Evolutionary conservation across 257 asterid genomes (phyloP), one percentile per base, ranked within the genome.

Genomic region (Marsdenia floribunda): DNA sequence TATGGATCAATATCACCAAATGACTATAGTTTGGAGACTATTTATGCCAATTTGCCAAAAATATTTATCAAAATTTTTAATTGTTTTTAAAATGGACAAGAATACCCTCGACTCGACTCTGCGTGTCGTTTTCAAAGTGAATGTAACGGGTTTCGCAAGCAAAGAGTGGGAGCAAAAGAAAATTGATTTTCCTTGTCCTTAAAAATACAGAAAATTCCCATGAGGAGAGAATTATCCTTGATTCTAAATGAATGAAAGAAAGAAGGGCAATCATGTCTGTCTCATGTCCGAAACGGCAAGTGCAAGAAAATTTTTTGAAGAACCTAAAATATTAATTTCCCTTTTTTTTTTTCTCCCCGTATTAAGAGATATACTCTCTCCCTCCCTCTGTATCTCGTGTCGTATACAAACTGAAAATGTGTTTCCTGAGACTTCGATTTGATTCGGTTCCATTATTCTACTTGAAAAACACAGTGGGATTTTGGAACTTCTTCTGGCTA

Each of bases 151-250:
- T 35, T 64, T 16, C 2, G 4, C 13, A 64, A 15, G 69, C 69
- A 37, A 57, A 35, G 46, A 11, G 21, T 29, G 21, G 40, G 12
- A 61, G 44, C 6, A 29, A 61, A 61, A 61, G n/a, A 61, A 33
- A 33, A 12, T 49, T 22, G 49, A 40, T 12, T 70, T 70, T 21
- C 57, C 2, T 70, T 15, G 26, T 29, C 42, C 14, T 47, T 44
- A 22, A 50, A 19, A 71, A 19, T 15, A 11, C 59, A 35, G 65
- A 18, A 52, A 71, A 73, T 13, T 61, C 71, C 22, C 71, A 73
- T 65, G 70, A 38, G 29, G 9, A 65, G 50, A 19, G n/a, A 65
- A 6, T 42, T 65, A 65, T 65, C 70, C 70, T 42, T 65, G 70
- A 35, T 65, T 38, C 52, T 50, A 21, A 7, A 38, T 29, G 21